Evolutionary conservation across 2,329 filamentous ascomycete genomes (phyloP), one percentile per base, ranked within the genome.

Genomic region (Hypoxylon sp.): DNA sequence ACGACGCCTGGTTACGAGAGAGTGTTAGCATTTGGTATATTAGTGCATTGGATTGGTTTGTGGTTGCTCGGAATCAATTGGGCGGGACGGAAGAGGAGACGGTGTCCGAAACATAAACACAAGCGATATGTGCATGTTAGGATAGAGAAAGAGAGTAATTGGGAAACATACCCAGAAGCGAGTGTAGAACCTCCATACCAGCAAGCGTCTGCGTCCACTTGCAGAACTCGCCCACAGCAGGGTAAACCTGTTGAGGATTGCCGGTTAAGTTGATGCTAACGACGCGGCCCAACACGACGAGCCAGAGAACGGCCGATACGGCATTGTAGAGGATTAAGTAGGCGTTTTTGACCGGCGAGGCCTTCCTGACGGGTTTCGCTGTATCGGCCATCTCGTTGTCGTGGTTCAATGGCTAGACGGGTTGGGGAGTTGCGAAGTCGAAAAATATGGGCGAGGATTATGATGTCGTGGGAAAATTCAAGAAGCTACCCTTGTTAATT

Each of bases 251-350:
- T 14, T 82, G 81, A 59, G 89, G 86, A 7, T 88, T 87, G n/a
- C 82, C 79, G 23, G 84, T 73, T 21, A 84, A 77, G 21, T 91
- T 85, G 60, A 89, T 80, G 28, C 79, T 71, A 25, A 90, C 74
- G 2, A 92, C 90, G 66, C 92, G 88, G 60, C 87, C 86, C 43
- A 98, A 87, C 59, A 98, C 90, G 17, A 88, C 87, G 43, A 87
- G 81, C 96, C 96, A 99, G 58, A 95, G 87, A 21, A 89, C 78
- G 67, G 93, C 88, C 58, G 91, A 97, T 71, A 90, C 77, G 74
- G 89, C 85, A 82, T 98, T 98, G 87, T 98, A 99, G 74, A 90
- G 82, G 76, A 94, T 86, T 59, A 98, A 89, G 82, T 98, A 97
- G 76, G 82, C 83, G 61, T 82, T 86, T 79, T 88, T 90, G 68